phyloP scores from a whole-genome alignment of 495 filamentous ascomycete species.

The Melanomma pulvis-pyrius region DNA sequence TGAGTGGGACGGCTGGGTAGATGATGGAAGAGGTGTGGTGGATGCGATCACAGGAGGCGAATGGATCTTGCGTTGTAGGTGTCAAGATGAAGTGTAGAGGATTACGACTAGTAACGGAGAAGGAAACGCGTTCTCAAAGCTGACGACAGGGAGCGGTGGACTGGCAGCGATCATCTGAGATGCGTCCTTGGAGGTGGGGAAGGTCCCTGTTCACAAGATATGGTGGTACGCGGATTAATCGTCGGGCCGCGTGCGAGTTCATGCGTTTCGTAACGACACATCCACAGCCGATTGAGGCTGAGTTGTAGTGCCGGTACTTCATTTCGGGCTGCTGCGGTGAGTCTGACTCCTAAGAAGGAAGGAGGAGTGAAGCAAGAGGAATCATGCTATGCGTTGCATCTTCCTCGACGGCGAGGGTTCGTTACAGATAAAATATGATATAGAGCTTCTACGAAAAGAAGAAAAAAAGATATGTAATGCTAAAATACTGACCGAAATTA shows the following conservation, averaged over 20 bases:
- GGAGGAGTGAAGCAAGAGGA: neutral
- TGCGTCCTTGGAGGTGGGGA: neutral
- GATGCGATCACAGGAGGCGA: neutral
- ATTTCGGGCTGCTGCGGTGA: conserved; percentile 5
- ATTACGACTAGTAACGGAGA: neutral
- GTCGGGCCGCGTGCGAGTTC: neutral
- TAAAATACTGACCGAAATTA: too few relatives aligned
- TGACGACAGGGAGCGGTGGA: neutral
- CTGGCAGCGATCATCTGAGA: neutral
- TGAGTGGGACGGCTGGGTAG: neutral
- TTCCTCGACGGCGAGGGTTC: neutral
- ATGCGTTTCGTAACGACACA: conserved; percentile 9
- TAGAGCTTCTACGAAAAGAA: neutral
- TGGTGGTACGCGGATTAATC: neutral
- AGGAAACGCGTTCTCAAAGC: neutral
- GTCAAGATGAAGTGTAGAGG: neutral
- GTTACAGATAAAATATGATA: neutral
- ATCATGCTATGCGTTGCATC: neutral
- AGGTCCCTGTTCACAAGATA: neutral
- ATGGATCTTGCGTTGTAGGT: neutral
- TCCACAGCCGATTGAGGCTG: conserved; percentile 9
- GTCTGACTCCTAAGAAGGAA: neutral
- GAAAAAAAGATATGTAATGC: too few relatives aligned
- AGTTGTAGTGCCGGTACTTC: conserved; percentile 9
- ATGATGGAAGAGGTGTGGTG: neutral